Conservation (phyloP, 352 stramenopile genomes). For the Saprolegnia parasitica region DNA sequence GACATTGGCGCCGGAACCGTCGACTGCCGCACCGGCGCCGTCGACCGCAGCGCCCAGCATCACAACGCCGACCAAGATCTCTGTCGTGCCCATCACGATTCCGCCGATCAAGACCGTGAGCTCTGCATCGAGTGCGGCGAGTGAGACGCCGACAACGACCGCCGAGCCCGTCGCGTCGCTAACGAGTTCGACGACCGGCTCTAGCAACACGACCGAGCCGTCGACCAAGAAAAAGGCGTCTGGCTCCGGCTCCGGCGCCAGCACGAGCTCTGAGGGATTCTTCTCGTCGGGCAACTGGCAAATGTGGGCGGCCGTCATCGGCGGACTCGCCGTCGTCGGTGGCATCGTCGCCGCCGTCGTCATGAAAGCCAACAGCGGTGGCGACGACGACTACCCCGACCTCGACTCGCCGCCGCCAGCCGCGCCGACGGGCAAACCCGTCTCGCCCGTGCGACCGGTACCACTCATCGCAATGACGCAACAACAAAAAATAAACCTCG, state of each 20-base stretch:
- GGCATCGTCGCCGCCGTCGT: constrained; percentile 8
- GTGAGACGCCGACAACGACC: background rate
- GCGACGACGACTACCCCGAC: constrained; percentile 6
- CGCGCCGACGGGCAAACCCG: background rate
- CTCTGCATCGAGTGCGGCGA: background rate
- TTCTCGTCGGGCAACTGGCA: constrained; percentile 11
- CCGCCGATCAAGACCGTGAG: background rate
- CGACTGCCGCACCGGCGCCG: background rate
- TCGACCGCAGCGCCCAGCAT: background rate
- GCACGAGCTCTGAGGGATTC: background rate
- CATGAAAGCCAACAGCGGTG: constrained; percentile 8
- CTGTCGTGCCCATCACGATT: background rate
- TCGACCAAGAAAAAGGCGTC: background rate
- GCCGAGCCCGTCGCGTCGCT: background rate
- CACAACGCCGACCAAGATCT: background rate
- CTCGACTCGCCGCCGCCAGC: constrained; percentile 4
- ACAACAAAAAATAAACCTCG: no score
- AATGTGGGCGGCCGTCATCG: constrained; percentile 4
- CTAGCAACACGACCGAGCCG: background rate
- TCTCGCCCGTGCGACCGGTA: constrained; percentile 4
- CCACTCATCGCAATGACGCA: background rate
- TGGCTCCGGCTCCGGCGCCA: background rate
- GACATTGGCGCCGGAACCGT: background rate
- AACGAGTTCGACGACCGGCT: background rate
- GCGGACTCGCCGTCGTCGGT: background rate